phyloP scores from a whole-genome alignment of 164 flowering plant species.

The Protea cynaroides region DNA sequence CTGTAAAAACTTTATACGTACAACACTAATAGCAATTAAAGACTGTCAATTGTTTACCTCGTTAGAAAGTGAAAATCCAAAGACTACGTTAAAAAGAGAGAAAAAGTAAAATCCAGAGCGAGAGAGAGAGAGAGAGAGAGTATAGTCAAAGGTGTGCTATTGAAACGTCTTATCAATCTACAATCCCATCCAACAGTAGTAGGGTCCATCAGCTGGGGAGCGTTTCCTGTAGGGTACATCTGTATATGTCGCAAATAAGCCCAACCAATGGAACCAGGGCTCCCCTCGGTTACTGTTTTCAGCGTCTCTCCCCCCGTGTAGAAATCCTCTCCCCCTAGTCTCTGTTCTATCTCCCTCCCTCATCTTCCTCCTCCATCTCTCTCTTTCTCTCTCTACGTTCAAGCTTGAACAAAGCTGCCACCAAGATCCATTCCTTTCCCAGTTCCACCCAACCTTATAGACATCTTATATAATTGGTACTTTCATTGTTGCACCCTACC shows the following conservation, averaged over 20 bases:
- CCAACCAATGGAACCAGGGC: not conserved
- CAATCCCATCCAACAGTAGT: not conserved
- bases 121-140: not conserved
- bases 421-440: conserved; percentile 32
- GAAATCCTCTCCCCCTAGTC: too few relatives aligned
- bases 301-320: not conserved
- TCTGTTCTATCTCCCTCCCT: too few relatives aligned
- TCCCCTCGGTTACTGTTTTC: conserved; percentile 11
- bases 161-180: not conserved
- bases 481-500: not conserved
- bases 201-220: too few relatives aligned
- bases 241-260: too few relatives aligned
- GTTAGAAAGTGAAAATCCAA: conserved; percentile 8
- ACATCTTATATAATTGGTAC: not conserved
- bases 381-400: conserved; percentile 13
- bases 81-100: not conserved
- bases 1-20: not conserved
- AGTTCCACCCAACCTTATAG: conserved; percentile 4
- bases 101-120: conserved; percentile 1
- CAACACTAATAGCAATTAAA: not conserved
- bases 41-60: conserved; percentile 2
- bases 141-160: not conserved
- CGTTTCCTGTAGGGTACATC: too few relatives aligned
- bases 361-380: conserved; percentile 3
- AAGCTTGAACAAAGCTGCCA: conserved; percentile 42